Evolutionary conservation across 108 stramenopile genomes (phyloP), one percentile per base, ranked within the genome.

Genomic region (Nitzschia sp.): DNA sequence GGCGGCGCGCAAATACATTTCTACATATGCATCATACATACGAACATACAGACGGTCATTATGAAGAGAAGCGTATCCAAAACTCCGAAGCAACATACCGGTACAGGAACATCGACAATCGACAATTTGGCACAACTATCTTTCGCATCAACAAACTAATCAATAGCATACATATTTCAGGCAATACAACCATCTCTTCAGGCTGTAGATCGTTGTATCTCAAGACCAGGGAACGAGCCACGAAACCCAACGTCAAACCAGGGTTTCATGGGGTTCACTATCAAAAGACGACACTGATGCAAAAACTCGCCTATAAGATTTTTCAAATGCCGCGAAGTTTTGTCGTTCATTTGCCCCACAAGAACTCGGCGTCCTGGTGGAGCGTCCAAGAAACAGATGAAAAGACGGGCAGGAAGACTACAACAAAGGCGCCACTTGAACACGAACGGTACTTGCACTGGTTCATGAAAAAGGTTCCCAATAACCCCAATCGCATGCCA

Each of bases 261-360:
- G 60, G 60, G 9, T 61, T 61, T 26, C 60, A 61, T 61, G 60
- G 38, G 6, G 38, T 41, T 16, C 23, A 41, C 1, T 86, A 82
- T 34, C 90, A 91, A 46, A 81, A 83, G 11, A 36, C 19, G 23
- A 82, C 81, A 82, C 86, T 85, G 56, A 59, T 86, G 15, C 70
- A 75, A 16, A 58, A 76, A 47, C 60, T 45, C 32, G 83, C 82
- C 27, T 90, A 85, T 45, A 59, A 50, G 36, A 82, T 90, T 48
- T 80, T 69, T 21, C 89, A 87, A 69, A 45, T 86, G 0, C 78
- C 72, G 41, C 4, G 27, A 25, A 76, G 80, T 5, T 90, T 87
- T 74, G 75, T 87, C 1, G 63, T 84, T 36, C 89, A 90, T 53
- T 83, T 87, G 63, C 89, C 89, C 35, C 89, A 90, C 60, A 52